Percentiles rank a stretch among this genome's conserved stretches.
phyloP scores from a whole-genome alignment of 345 rosid genomes.

The Jatropha curcas region DNA sequence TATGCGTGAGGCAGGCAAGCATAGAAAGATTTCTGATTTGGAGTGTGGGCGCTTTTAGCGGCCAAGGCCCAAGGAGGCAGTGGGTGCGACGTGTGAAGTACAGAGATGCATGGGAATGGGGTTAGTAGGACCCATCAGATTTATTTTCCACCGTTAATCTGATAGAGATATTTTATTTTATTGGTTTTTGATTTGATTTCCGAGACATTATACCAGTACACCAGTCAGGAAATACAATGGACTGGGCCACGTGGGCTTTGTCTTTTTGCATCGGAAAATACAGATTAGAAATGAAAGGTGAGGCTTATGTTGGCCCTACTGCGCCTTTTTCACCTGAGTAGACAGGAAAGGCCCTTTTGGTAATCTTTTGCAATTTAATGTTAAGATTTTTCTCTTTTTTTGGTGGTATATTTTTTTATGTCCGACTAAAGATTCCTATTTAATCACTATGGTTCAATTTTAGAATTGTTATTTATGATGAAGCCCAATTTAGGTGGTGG shows the following conservation, averaged over 20 bases:
- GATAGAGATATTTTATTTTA: not conserved
- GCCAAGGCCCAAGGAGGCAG: not conserved
- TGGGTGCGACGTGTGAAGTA: constrained; percentile 46
- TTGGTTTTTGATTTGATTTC: not conserved
- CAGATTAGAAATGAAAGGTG: constrained; percentile 6
- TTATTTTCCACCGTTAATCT: constrained; percentile 21
- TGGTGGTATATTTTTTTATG: not conserved
- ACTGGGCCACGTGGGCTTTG: not conserved
- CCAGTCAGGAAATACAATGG: too few species aligned
- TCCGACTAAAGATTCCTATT: too few species aligned
- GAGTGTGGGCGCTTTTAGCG: not conserved
- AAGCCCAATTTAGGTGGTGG: too few species aligned
- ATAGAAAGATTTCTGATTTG: not conserved
- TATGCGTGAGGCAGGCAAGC: constrained; percentile 13
- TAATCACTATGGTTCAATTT: too few species aligned
- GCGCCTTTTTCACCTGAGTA: too few species aligned
- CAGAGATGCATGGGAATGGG: constrained; percentile 41
- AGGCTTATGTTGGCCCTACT: not conserved
- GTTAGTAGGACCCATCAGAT: constrained; percentile 32
- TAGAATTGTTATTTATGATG: too few species aligned
- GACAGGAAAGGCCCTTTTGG: too few species aligned
- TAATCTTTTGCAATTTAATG: too few species aligned
- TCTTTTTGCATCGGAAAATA: too few species aligned
- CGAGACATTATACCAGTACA: too few species aligned
- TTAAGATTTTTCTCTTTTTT: not conserved